Base-by-base conservation (phyloP, 352 stramenopile species). In the Blastocystis sp. region DNA sequence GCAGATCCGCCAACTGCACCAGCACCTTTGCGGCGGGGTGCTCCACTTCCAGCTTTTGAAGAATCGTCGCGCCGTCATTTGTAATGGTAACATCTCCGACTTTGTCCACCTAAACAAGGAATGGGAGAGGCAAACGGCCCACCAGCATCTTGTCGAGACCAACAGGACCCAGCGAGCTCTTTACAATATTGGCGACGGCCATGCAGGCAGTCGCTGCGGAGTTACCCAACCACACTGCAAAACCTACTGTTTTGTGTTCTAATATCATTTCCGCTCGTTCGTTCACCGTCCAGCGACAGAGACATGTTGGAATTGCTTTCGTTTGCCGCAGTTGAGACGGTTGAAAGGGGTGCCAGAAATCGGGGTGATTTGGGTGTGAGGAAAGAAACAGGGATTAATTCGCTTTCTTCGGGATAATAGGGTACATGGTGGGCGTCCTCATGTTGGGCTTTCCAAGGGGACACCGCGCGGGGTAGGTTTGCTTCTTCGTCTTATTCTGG, bases 61-160 rank as follows among this genome's bases (percentile, higher is more conserved):
- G 92, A 90, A 99, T 99, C 53, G 97, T 99, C n/a, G 97, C 97
- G 69, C 97, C 97, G 89, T 99, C 97, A 92, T 99, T 99, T 21
- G 97, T 99, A 90, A 99, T 99, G 21, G 96, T 98, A 71, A 99
- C 96, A 91, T 99, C 97, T 81, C 97, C 97, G 89, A 98, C 98
- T 91, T 96, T 93, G 90, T 96, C 93, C 67, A 96, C 88, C 77
- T 91, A 80, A 28, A 52, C 52, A 77, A 60, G 10, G 48, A 65
- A 23, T 64, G 53, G 23, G 64, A 56, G 41, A 38, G 53, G 60
- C 48, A 2, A 21, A 10, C 34, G 14, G 23, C 23, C 92, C n/a
- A 97, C 96, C 21, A 99, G 93, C 95, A 98, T 98, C 93, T 99
- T 99, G 92, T 99, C 97, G 45, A 99, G 94, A 38, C 97, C 96